Evolutionary conservation across 306 rosid genomes (phyloP), one percentile per base, ranked within the genome.

Genomic region (Luffa aegyptiaca): DNA sequence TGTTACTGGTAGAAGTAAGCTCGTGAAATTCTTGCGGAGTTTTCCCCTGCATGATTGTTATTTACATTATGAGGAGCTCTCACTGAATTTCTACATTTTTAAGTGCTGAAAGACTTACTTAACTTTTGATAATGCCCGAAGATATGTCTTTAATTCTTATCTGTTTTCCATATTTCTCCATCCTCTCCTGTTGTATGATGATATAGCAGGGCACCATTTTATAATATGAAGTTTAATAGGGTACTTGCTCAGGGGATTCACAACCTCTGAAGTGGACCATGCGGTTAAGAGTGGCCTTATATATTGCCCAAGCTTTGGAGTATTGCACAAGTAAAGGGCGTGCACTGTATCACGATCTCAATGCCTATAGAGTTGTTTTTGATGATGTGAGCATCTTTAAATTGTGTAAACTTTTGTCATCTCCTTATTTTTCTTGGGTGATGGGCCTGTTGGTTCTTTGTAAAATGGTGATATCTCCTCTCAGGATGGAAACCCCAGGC

Each of bases 251-350:
- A 95, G 98, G 98, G 98, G 98, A 95, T 81, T 79, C 90, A 58
- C 96, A 92, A 85, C 98, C 98, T n/a, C 90, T 95, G 96, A 91
- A 87, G 79, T 95, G 97, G 97, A 89, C 95, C 52, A 95, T 92
- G 97, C 91, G 98, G 81, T 88, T 95, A 70, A 88, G 98, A 79
- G 98, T 95, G 85, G 97, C 97, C 79, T 85, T 95, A 71, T 84
- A 88, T 87, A 96, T 95, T 81, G 97, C 96, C 76, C 92, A 95
- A 87, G 97, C 98, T 61, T 91, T 95, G 44, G 97, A 95, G 85
- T 95, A 95, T 83, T 92, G 98, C 80, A 92, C 97, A 79, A 92
- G 78, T 84, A 91, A 81, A 84, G 98, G 97, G 55, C 97, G 98
- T 33, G 90, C 97, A 8, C 90, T 95, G 51, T 95, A 95, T 84